Percentiles rank a stretch among this genome's conserved stretches.
phyloP scores from a whole-genome alignment of 352 stramenopile species.

The Globisporangium nagaii region DNA sequence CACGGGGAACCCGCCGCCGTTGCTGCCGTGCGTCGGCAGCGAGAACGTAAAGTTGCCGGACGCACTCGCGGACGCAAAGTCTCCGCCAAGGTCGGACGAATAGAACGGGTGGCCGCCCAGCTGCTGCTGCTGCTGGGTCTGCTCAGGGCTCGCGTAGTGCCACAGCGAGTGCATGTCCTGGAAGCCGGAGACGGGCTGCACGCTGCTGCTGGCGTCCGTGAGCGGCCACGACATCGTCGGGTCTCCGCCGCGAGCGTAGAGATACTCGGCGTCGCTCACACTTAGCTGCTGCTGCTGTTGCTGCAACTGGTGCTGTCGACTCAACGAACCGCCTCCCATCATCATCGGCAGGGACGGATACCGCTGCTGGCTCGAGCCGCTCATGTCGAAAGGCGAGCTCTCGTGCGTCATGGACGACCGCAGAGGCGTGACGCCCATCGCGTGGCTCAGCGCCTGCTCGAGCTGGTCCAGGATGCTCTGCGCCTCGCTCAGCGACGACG shows the following conservation, averaged over 20 bases:
- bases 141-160: constrained; percentile 21
- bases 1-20: not conserved
- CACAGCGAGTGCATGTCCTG: constrained; percentile 22
- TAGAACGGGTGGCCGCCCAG: constrained; percentile 19
- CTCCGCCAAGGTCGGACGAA: constrained; percentile 13
- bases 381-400: constrained; percentile 6
- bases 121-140: constrained; percentile 13
- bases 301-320: constrained; percentile 1
- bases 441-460: constrained; percentile 38
- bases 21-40: constrained; percentile 4
- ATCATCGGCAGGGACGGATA: constrained; percentile 25
- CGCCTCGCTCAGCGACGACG: constrained; percentile 41
- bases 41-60: constrained; percentile 17
- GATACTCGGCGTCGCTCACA: constrained; percentile 11
- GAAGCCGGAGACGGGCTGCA: constrained; percentile 6
- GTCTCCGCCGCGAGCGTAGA: constrained; percentile 9
- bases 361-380: constrained; percentile 1
- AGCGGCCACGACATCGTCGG: constrained; percentile 4
- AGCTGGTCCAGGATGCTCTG: constrained; percentile 50
- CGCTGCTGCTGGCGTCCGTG: not conserved
- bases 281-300: constrained; percentile 19
- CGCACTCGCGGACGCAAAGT: constrained; percentile 5
- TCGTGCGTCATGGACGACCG: not conserved
- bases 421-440: constrained; percentile 3
- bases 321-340: constrained; percentile 7